Percentiles rank a stretch among this genome's conserved stretches.
Conservation (phyloP, 768 basidiomycete species). For the Russula vinacea region DNA sequence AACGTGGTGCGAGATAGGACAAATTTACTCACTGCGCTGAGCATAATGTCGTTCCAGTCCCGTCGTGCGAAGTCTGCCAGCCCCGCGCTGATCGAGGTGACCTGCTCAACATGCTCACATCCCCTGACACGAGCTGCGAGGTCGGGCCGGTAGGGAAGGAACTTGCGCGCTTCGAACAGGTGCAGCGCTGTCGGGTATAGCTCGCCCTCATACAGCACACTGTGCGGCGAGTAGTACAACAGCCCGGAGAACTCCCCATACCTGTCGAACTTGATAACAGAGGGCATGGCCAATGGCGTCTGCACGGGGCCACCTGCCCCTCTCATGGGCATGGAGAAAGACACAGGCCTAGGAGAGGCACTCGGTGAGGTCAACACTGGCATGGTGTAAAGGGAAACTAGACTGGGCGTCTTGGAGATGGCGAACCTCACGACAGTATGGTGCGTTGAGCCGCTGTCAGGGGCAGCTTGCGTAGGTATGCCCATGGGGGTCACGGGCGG, state of each 20-base stretch:
- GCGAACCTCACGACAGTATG: too few relatives aligned
- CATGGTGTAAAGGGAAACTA: too few relatives aligned
- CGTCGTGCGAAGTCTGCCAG: slow-evolving; percentile 38
- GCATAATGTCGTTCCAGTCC: slow-evolving; percentile 57
- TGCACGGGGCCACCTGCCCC: too few relatives aligned
- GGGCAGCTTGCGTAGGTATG: too few relatives aligned
- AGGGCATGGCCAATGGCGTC: background rate
- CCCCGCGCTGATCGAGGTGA: slow-evolving; percentile 35
- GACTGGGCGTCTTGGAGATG: too few relatives aligned
- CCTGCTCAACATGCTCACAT: slow-evolving; percentile 31
- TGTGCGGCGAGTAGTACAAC: slow-evolving; percentile 66
- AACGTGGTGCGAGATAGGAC: background rate
- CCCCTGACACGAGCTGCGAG: slow-evolving; percentile 56
- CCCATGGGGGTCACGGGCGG: too few relatives aligned
- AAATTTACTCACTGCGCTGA: slow-evolving; percentile 46
- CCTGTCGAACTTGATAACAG: slow-evolving; percentile 37
- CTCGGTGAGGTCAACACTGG: too few relatives aligned
- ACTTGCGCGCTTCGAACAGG: slow-evolving; percentile 72
- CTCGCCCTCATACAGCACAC: slow-evolving; percentile 53
- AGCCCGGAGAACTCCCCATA: slow-evolving; percentile 45
- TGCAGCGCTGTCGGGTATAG: slow-evolving; percentile 69
- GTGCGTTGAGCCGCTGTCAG: too few relatives aligned
- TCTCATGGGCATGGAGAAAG: background rate
- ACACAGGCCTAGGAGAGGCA: too few relatives aligned
- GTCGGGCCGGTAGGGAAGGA: slow-evolving; percentile 46